Base-by-base conservation (phyloP, 495 filamentous ascomycete species). In the Penicillium subrubescens region DNA sequence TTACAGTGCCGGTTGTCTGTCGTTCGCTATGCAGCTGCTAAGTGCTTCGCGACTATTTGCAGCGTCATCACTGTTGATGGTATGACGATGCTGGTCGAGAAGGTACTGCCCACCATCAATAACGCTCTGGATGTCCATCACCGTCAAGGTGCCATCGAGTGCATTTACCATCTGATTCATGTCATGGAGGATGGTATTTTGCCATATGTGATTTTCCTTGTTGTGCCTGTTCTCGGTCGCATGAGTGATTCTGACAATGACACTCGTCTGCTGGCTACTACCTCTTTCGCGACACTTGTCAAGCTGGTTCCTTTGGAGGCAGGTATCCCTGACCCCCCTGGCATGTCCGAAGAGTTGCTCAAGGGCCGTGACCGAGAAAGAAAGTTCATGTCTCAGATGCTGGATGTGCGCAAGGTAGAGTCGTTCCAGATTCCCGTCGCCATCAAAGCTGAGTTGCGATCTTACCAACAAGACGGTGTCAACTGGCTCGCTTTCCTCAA, bases 241-340 rank as follows among this genome's bases (percentile, higher is more conserved):
- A 99, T 99, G 95, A 97, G 94, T 73, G 95, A 99, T 74, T 95
- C 94, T 0, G 94, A 99, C 76, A 93, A 94, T 67, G 94, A 98
- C 69, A 88, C 98, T 57, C 88, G 95, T 44, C 86, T 99, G 25
- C 90, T 99, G 60, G 94, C 95, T 3, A 99, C 95, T 0, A 99
- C 96, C 2, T 96, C 93, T 14, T 99, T 99, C 67, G 95, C 95
- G 1, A 98, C 94, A 0, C 82, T 99, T 5, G 96, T 99, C 70
- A 98, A 98, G 73, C 85, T 99, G n/a, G 95, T 99, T 29, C 95
- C 95, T n/a, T 83, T 99, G 41, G 95, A 99, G 76, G 95, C 95
- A 35, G 95, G 95, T 60, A 98, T 99, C 67, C 94, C 96, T 6
- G 95, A 99, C 74, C 95, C 95, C 0, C 93, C 94, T 25, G 96